Evolutionary conservation across 1,139 yeast species (phyloP).

Genomic region (Spencermartinsiella ligniputridi): DNA sequence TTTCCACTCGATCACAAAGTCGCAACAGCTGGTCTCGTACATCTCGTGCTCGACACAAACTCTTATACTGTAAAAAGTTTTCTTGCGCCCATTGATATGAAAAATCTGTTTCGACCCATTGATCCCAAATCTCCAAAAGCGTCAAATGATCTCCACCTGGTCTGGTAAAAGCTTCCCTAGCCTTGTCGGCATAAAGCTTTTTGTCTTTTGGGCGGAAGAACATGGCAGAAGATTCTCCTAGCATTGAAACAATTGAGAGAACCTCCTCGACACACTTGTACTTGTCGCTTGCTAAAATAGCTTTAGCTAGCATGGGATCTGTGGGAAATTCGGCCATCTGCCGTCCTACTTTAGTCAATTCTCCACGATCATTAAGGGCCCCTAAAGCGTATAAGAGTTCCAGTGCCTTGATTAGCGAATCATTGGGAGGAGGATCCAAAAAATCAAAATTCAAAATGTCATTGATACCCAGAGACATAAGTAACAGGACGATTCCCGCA

Average conservation of each 20-base stretch:
- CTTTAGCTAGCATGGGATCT: conserved; percentile 83
- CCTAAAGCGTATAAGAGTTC: conserved; percentile 82
- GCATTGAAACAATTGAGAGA: conserved; percentile 69
- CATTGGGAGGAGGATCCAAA: conserved; percentile 78
- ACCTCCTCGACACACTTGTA: conserved; percentile 62
- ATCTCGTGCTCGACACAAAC: conserved; percentile 64
- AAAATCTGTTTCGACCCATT: conserved; percentile 68
- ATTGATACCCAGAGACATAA: conserved; percentile 76
- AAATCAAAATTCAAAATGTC: conserved; percentile 82
- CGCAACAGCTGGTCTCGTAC: conserved; percentile 66
- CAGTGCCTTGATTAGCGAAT: conserved; percentile 67
- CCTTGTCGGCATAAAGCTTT: conserved; percentile 59
- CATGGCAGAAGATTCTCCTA: conserved; percentile 72
- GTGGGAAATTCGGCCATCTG: conserved; percentile 91
- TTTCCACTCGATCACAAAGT: conserved; percentile 59
- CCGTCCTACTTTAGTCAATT: conserved; percentile 71
- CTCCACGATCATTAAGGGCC: conserved; percentile 77
- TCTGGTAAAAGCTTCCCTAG: conserved; percentile 50
- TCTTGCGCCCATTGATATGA: conserved; percentile 86
- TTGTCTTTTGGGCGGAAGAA: conserved; percentile 73
- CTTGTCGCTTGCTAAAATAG: conserved; percentile 58
- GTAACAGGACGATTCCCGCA: conserved; percentile 64
- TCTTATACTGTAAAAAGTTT: conserved; percentile 70
- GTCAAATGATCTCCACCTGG: conserved; percentile 77
- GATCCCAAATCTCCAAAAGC: conserved; percentile 65